phyloP scores from a whole-genome alignment of 768 basidiomycete genomes.

The Lentinula boryana region DNA sequence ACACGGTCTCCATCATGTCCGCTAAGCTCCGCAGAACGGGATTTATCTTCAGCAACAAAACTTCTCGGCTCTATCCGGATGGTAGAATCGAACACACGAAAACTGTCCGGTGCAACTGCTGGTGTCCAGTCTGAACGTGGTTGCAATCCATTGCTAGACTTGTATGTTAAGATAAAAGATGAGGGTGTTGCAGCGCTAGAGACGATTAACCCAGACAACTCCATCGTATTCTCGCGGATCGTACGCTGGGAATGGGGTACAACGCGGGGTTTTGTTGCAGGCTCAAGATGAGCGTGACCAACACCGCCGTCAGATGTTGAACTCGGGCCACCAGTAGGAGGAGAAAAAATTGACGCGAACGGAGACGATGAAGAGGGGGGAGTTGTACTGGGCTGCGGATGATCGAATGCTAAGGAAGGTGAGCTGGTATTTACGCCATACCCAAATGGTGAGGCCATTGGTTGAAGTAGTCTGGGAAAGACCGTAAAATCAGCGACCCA shows the following conservation, averaged over 20 bases:
- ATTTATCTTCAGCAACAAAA: background rate
- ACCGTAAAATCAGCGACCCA: background rate
- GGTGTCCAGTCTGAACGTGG: background rate
- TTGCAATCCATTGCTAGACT: background rate
- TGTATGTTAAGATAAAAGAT: conserved; percentile 4
- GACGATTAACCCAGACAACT: conserved; percentile 51
- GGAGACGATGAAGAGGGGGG: conserved; percentile 3
- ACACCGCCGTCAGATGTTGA: background rate
- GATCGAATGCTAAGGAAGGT: background rate
- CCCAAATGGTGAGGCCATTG: background rate
- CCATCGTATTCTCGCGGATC: conserved; percentile 63
- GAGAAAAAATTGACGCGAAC: conserved; percentile 2
- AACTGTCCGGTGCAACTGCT: background rate
- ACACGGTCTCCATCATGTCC: background rate
- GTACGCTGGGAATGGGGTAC: conserved; percentile 51
- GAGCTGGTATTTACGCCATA: background rate
- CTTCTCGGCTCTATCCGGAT: conserved; percentile 4
- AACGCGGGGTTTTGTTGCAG: conserved; percentile 11
- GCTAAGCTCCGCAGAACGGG: background rate
- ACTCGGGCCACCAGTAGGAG: conserved; percentile 5
- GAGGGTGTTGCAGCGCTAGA: conserved; percentile 16
- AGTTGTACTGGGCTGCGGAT: background rate
- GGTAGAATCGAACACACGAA: background rate
- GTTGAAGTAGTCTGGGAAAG: background rate
- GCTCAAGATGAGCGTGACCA: background rate